A percentile compares a stretch with the other conserved stretches of the same genome.
phyloP scores from a whole-genome alignment of 1,284 basidiomycete genomes.

The Uromyces viciae-fabae region DNA sequence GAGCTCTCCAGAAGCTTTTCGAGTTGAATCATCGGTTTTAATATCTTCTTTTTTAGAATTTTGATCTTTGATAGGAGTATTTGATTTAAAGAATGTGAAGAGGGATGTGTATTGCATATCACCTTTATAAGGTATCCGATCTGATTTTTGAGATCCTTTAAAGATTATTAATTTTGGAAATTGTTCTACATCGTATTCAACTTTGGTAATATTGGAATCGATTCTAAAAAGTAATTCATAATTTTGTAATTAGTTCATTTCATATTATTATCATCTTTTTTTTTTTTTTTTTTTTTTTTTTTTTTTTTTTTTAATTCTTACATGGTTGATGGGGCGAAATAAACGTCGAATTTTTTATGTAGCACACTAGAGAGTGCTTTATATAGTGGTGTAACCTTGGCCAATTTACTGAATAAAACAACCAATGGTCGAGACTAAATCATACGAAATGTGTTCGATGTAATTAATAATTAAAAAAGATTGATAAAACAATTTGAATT shows the following conservation, averaged over 20 bases:
- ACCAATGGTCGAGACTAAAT: slow-evolving; percentile 32
- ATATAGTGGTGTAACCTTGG: slow-evolving; percentile 25
- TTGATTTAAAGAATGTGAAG: slow-evolving; percentile 26
- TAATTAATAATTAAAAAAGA: not conserved
- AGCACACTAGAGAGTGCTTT: slow-evolving; percentile 43
- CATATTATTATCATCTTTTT: too few relatives aligned
- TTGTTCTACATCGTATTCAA: not conserved
- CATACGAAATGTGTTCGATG: not conserved
- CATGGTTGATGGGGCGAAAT: slow-evolving; percentile 29
- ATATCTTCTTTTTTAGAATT: slow-evolving; percentile 11
- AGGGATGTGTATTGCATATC: slow-evolving; percentile 22
- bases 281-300: too few relatives aligned
- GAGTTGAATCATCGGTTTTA: too few relatives aligned
- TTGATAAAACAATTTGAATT: not conserved
- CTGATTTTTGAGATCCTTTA: not conserved
- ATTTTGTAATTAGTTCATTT: too few relatives aligned
- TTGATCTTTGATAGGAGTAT: slow-evolving; percentile 1
- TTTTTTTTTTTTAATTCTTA: too few relatives aligned
- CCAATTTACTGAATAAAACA: slow-evolving; percentile 31
- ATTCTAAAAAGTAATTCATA: slow-evolving; percentile 1
- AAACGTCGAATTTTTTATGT: slow-evolving; percentile 41
- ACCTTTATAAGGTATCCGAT: slow-evolving; percentile 3
- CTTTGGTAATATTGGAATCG: not conserved
- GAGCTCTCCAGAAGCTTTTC: slow-evolving; percentile 30
- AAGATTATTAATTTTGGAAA: slow-evolving; percentile 33